Conservation (phyloP, 2,329 filamentous ascomycete genomes). For the Exophiala bonariae region DNA sequence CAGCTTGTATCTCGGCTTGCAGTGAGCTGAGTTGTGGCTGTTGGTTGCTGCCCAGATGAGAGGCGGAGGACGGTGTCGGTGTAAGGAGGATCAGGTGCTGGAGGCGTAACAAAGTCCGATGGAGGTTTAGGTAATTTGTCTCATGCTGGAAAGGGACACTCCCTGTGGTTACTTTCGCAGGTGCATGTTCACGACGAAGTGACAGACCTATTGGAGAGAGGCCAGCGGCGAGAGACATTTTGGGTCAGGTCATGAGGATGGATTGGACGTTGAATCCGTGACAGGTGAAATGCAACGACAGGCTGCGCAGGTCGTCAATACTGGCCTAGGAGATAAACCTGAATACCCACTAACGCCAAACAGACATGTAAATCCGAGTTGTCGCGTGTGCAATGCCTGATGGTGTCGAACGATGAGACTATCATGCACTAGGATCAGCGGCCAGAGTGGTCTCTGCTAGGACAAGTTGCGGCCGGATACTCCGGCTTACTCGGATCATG, state of each 20-base stretch:
- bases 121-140: slow-evolving; percentile 38
- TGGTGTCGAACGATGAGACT: too few species aligned
- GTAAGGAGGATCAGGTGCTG: slow-evolving; percentile 43
- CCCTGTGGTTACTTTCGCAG: neutral
- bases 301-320: too few species aligned
- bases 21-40: slow-evolving; percentile 35
- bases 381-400: too few species aligned
- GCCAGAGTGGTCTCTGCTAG: too few species aligned
- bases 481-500: too few species aligned
- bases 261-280: neutral
- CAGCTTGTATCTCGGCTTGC: slow-evolving; percentile 24
- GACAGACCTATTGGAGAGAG: neutral
- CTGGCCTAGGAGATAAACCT: too few species aligned
- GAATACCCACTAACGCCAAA: too few species aligned
- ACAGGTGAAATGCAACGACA: too few species aligned
- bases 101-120: slow-evolving; percentile 43
- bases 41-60: slow-evolving; percentile 9
- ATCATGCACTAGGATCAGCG: too few species aligned
- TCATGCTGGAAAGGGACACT: slow-evolving; percentile 21
- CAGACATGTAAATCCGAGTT: too few species aligned
- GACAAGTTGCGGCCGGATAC: too few species aligned
- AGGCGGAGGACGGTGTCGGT: slow-evolving; percentile 9
- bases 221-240: neutral
- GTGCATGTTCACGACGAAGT: neutral
- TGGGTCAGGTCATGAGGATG: neutral